Percentiles rank a stretch among this genome's conserved stretches.
Evolutionary conservation across 257 asterid genomes (phyloP).

Genomic region (Przewalskia tangutica): DNA sequence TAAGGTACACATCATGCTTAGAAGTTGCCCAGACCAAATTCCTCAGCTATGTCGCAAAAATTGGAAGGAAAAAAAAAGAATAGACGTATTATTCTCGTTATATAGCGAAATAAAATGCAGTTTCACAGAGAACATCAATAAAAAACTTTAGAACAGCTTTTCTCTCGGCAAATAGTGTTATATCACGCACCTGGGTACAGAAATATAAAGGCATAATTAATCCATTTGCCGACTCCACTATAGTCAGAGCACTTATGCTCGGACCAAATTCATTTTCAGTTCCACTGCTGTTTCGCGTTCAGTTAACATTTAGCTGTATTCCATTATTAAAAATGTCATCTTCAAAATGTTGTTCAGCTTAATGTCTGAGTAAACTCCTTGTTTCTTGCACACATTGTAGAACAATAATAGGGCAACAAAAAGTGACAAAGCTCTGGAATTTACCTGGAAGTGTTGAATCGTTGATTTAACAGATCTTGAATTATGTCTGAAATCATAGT

Average conservation of each 20-base stretch:
- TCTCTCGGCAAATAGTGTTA: background rate
- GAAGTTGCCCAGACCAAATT: constrained; percentile 92
- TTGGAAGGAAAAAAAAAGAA: background rate
- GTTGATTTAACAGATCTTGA: constrained; percentile 79
- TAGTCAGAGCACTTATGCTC: background rate
- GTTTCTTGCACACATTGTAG: background rate
- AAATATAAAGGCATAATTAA: background rate
- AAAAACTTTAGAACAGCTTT: background rate
- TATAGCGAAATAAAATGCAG: background rate
- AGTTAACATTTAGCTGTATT: background rate
- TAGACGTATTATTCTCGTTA: background rate
- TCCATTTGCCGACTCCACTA: background rate
- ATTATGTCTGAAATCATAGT: constrained; percentile 62
- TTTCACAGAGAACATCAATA: background rate
- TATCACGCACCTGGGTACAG: background rate
- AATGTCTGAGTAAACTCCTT: background rate
- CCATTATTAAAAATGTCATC: background rate
- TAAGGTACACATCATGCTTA: constrained; percentile 79
- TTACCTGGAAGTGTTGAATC: constrained; percentile 74
- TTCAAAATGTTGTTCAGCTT: background rate
- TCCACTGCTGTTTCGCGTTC: background rate
- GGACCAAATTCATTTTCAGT: background rate
- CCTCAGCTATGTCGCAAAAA: constrained; percentile 51
- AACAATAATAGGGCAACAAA: background rate
- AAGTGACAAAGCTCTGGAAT: background rate